Base-by-base conservation (phyloP, 192 early-diverging fungal genomes). In the Linnemannia schmuckeri region DNA sequence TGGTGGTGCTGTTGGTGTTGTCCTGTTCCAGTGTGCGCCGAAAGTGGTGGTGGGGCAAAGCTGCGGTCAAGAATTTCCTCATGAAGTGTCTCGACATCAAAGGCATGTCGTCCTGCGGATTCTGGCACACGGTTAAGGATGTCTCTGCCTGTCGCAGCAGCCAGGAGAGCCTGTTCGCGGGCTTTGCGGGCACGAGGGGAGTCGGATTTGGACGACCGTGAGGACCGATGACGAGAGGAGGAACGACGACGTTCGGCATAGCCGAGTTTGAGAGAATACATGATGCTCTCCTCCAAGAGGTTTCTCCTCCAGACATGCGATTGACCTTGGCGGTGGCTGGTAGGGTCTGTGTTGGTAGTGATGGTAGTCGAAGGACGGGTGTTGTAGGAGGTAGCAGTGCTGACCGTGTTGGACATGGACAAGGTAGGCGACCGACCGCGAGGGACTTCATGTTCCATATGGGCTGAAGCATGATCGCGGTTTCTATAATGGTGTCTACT, bases 281-380 rank as follows among this genome's bases (percentile, higher is more conserved):
- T 87, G 76, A 87, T 87, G 46, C 84, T 87, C 37, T 87, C 79
- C 57, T 87, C 84, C 66, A 87, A 57, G 20, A 87, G 38, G 42
- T 77, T 87, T 15, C 84, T 55, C 30, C 84, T 57, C 84, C 84
- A 87, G 38, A 87, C 79, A 52, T 87, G 84, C 4, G 79, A 66
- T 38, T 81, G 84, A 37, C 78, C 78, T 6, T 87, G 84, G 6
- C 37, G 35, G 4, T 76, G 75, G 42, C 12, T 85, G 40, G 83
- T 24, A 47, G 79, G 75, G 55, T 85, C 78, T 42, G 24, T 79
- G 42, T 44, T 44, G 1, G 83, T 49, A 49, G 10, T 49, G 5
- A 1, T 44, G 47, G 47, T 20, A 20, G 47, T 49, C 5, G 47
- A 20, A 15, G 47, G 83, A 44, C 68, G 68, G 37, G 74, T 75